Base-by-base conservation (phyloP, 225 moss, liverwort and hornwort species). In the Marchantia polymorpha region DNA sequence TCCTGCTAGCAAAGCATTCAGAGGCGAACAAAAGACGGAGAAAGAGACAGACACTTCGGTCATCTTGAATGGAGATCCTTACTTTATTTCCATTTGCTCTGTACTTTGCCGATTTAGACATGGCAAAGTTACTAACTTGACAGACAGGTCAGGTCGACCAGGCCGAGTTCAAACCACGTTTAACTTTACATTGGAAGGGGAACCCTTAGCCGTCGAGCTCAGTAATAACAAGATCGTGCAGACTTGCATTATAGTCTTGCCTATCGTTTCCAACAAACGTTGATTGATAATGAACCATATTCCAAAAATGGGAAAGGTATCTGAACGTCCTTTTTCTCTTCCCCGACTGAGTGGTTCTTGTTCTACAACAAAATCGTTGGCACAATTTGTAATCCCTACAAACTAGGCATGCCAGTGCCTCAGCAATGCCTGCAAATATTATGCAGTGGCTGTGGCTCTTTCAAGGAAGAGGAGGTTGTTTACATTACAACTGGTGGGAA, bases 251-350 rank as follows among this genome's bases (percentile, higher is more conserved):
- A 12, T 48, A 69, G 81, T 79, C 78, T 85, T 85, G 75, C 70
- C 79, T 84, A 85, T 79, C 79, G 73, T 79, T 78, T 78, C 68
- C 73, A 78, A 78, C 68, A 81, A 78, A 84, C 73, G 55, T 81
- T 72, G 77, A 74, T 76, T 70, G 70, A 79, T 59, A 83, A 74
- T 81, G 81, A 84, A 85, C 82, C 79, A 76, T 79, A 78, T 84
- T 85, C 81, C 85, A 85, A 85, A 85, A 85, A 75, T 85, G 82
- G 85, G 85, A 85, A 85, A 82, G 53, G 69, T 76, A 66, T 67
- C 70, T 64, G 23, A 52, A 47, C 79, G 51, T 85, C 71, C 79
- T 66, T 49, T 64, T 12, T 77, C 80, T 77, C 86, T 86, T 83
- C 77, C 85, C 86, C 82, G 61, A 74, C 74, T 77, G 77, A 86